Evolutionary conservation across 768 basidiomycete species (phyloP), one percentile per base, ranked within the genome.

Genomic region (Podaxis sp.): DNA sequence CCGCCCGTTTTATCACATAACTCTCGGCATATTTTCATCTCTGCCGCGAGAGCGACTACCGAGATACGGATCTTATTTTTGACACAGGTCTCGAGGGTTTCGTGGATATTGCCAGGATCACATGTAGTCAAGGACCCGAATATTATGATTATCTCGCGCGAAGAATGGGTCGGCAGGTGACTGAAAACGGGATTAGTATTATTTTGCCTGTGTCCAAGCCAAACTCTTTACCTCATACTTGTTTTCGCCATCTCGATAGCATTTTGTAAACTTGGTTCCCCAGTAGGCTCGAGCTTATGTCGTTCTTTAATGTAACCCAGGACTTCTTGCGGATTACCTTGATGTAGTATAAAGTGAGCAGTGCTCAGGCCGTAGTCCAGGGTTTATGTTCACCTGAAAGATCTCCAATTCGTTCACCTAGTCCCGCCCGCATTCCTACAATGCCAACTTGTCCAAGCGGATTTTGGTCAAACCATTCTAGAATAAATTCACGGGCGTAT

Each of bases 381-480:
- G 7, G 16, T 5, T 18, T 13, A n/a, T 11, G 25, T 16, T 51
- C 68, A 93, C 95, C 96, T 66, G 95, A 91, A 88, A 99, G 91
- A 62, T 94, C 91, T 1, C 92, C 86, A 44, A 98, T 76, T 2
- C 92, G 84, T 72, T 98, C 97, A 0, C 94, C 95, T 23, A 98
- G 72, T 0, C 97, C 93, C 36, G 91, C 86, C 23, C 95, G 80
- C 85, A 98, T 93, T 4, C 92, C 93, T 16, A 98, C 93, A 32
- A 98, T 77, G 1, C 95, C 96, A 64, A 99, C 92, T 74, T 98
- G 97, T 21, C 96, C 95, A 11, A 99, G 80, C 1, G 97, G 97
- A 69, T 99, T 99, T 76, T 98, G 97, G 74, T 99, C 97, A 72
- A 98, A 99, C 95, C 96, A 99, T 71, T 99, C 97, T 5, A 83